Conservation (phyloP, 202 grass and related monocot species). For the Dendrocalamus latiflorus region DNA sequence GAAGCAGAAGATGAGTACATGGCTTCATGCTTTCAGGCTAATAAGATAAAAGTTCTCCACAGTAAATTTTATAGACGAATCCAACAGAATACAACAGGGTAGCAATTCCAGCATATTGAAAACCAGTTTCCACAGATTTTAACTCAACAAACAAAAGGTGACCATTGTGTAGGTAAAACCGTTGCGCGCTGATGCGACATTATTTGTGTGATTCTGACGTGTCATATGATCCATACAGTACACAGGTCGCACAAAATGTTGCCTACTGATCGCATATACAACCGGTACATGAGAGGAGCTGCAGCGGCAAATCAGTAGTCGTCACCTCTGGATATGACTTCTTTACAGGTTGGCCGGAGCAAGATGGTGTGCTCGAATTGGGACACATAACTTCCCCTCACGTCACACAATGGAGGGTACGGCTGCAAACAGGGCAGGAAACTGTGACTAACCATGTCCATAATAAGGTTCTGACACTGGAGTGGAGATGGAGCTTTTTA, state of each 20-base stretch:
- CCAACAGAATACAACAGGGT: background rate
- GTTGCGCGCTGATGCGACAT: background rate
- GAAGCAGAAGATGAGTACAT: no score
- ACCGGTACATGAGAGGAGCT: background rate
- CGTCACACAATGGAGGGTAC: slow-evolving; percentile 76
- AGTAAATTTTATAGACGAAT: background rate
- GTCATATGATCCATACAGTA: background rate
- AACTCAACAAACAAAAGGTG: background rate
- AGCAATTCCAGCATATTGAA: background rate
- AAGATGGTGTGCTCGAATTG: slow-evolving; percentile 96
- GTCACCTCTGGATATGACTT: slow-evolving; percentile 82
- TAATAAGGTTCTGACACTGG: background rate
- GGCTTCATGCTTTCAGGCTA: background rate
- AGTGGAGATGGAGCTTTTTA: background rate
- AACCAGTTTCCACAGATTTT: background rate
- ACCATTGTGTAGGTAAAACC: background rate
- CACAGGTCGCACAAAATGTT: background rate
- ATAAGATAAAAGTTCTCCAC: background rate
- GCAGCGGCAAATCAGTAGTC: slow-evolving; percentile 62
- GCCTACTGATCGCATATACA: background rate
- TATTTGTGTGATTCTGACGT: background rate
- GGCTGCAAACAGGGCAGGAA: slow-evolving; percentile 42
- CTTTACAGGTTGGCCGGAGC: slow-evolving; percentile 93
- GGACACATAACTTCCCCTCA: slow-evolving; percentile 89
- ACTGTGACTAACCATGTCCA: background rate